phyloP scores from a whole-genome alignment of 805 yeast genomes.

The Schizosaccharomyces lindneri region DNA sequence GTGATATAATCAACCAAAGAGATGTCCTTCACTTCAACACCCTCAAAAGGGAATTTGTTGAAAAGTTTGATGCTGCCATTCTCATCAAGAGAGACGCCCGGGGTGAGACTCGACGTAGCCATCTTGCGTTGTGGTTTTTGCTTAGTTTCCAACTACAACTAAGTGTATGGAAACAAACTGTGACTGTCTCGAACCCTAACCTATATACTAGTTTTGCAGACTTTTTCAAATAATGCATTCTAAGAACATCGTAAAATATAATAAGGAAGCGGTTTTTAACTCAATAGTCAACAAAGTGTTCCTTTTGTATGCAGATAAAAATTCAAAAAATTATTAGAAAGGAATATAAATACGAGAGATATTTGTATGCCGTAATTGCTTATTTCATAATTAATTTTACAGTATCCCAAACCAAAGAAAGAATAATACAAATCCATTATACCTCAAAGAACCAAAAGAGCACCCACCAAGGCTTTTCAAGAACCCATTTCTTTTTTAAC shows the following conservation, averaged over 20 bases:
- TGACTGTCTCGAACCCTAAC: not conserved
- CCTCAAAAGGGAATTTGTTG: conserved; percentile 99
- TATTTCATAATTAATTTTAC: no score
- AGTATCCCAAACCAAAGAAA: no score
- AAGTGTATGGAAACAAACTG: not conserved
- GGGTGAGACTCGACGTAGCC: conserved; percentile 1
- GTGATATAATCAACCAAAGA: conserved; percentile 96
- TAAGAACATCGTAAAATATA: no score
- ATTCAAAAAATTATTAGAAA: no score
- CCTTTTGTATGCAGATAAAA: no score
- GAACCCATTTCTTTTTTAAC: not conserved
- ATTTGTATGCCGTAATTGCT: no score
- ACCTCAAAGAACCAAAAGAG: no score
- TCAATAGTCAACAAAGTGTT: no score
- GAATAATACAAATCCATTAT: no score
- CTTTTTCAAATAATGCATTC: not conserved
- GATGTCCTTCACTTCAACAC: conserved; percentile 90
- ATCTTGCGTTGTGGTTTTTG: not conserved
- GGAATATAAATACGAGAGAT: no score
- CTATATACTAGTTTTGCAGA: not conserved
- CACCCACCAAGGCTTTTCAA: no score
- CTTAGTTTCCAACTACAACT: not conserved
- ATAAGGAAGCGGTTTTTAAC: no score
- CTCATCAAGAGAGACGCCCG: conserved; percentile 1
- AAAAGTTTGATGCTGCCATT: conserved; percentile 24